Conservation (phyloP, 2,329 filamentous ascomycete species). For the Colletotrichum chlorophyti region DNA sequence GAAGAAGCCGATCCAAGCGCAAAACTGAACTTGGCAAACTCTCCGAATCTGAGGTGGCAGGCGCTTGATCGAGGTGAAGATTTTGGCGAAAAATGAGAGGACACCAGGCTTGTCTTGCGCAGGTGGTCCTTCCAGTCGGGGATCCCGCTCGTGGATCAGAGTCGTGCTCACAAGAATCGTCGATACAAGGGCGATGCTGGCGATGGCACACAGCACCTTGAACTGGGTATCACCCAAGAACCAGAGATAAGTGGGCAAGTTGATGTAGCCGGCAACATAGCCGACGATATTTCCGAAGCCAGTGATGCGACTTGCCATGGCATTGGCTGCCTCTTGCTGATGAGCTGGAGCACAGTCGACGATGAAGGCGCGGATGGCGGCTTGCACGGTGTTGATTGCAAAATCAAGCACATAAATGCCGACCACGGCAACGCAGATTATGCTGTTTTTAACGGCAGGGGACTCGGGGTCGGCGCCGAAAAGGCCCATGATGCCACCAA, state of each 20-base stretch:
- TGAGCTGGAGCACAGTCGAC: slow-evolving; percentile 91
- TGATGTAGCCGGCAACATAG: slow-evolving; percentile 84
- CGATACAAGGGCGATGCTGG: slow-evolving; percentile 72
- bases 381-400: slow-evolving; percentile 96
- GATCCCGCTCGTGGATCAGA: slow-evolving; percentile 80
- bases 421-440: slow-evolving; percentile 81
- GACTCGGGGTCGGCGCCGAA: slow-evolving; percentile 76
- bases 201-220: slow-evolving; percentile 88
- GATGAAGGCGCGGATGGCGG: slow-evolving; percentile 88
- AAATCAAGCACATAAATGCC: slow-evolving; percentile 94
- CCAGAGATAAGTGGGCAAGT: slow-evolving; percentile 76
- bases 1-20: slow-evolving; percentile 95
- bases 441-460: slow-evolving; percentile 65
- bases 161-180: slow-evolving; percentile 76
- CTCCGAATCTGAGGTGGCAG: slow-evolving; percentile 83
- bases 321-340: slow-evolving; percentile 92
- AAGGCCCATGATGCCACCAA: slow-evolving; percentile 70
- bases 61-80: slow-evolving; percentile 77
- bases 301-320: slow-evolving; percentile 88
- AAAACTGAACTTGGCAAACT: slow-evolving; percentile 84
- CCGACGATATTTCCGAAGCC: slow-evolving; percentile 91
- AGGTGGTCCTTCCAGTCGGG: slow-evolving; percentile 72
- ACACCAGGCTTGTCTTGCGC: slow-evolving; percentile 68
- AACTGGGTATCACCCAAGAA: slow-evolving; percentile 91
- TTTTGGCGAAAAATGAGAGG: slow-evolving; percentile 78